These are phyloP conservation scores for Croton setiger DNA, from an alignment of 441 rosid species.

Conservation along the genomic window DNA sequence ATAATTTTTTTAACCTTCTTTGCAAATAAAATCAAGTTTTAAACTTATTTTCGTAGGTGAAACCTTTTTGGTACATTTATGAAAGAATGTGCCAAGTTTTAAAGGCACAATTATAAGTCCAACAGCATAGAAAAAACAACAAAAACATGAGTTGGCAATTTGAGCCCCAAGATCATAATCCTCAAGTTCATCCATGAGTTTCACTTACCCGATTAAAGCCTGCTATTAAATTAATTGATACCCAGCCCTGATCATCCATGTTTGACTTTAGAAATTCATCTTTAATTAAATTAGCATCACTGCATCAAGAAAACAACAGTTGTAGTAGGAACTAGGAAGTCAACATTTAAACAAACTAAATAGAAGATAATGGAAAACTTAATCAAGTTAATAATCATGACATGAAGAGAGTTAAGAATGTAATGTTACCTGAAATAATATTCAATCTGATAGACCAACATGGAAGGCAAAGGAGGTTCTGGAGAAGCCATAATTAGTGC, in stretches of 20 bases:
- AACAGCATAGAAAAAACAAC: background rate
- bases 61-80: no score
- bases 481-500: constrained; percentile 40
- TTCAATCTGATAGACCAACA: constrained; percentile 64
- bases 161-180: background rate
- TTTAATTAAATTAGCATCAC: constrained; percentile 64
- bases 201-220: constrained; percentile 71
- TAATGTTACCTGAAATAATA: constrained; percentile 76
- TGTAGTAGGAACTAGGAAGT: constrained; percentile 20
- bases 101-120: background rate
- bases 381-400: constrained; percentile 11
- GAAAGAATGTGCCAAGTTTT: no score
- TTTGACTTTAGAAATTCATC: constrained; percentile 65
- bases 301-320: constrained; percentile 39
- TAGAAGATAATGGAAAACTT: constrained; percentile 1
- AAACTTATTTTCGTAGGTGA: no score
- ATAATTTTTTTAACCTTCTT: no score
- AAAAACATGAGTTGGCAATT: background rate
- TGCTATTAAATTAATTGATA: constrained; percentile 60
- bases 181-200: constrained; percentile 5
- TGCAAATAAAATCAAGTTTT: no score
- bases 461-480: constrained; percentile 48
- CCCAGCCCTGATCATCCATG: constrained; percentile 94
- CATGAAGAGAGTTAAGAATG: constrained; percentile 7
- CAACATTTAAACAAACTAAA: constrained; percentile 12